phyloP scores from a whole-genome alignment of 2,329 filamentous ascomycete species.

The Xylariaceae sp. region DNA sequence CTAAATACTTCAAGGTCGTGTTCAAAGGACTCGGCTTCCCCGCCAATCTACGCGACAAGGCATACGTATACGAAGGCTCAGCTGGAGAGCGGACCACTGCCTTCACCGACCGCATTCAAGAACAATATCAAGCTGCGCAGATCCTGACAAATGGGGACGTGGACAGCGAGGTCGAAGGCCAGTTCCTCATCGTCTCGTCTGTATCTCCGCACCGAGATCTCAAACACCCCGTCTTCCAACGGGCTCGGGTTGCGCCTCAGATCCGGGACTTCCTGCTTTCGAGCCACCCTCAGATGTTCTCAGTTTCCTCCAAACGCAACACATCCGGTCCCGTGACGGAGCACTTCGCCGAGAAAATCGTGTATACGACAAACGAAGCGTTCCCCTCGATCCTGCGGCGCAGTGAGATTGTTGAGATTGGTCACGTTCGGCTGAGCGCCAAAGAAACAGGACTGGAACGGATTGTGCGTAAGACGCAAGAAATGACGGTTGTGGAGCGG shows the following conservation, averaged over 20 bases:
- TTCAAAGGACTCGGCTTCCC: constrained; percentile 91
- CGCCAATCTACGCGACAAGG: constrained; percentile 73
- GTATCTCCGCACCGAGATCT: constrained; percentile 80
- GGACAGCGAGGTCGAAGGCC: constrained; percentile 79
- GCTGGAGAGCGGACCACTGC: constrained; percentile 69
- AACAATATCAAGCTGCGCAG: constrained; percentile 80
- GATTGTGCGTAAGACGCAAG: constrained; percentile 83
- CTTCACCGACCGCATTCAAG: constrained; percentile 88
- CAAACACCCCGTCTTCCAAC: constrained; percentile 77
- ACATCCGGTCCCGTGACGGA: constrained; percentile 64
- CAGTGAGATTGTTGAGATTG: constrained; percentile 71
- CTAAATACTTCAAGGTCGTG: constrained; percentile 85
- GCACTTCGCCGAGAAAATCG: constrained; percentile 74
- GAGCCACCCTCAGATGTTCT: constrained; percentile 71
- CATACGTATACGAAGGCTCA: constrained; percentile 84
- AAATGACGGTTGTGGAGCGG: constrained; percentile 72
- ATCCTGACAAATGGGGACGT: constrained; percentile 65
- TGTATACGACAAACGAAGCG: constrained; percentile 76
- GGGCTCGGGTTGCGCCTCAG: constrained; percentile 74
- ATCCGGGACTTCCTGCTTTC: constrained; percentile 79
- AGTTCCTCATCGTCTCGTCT: constrained; percentile 77
- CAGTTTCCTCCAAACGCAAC: constrained; percentile 66
- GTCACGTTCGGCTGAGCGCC: constrained; percentile 63
- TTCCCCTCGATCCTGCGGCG: constrained; percentile 89
- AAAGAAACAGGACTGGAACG: constrained; percentile 87